These are phyloP conservation scores for Chrysoporthe cubensis DNA, from an alignment of 2,329 filamentous ascomycete genomes.

Conservation along the genomic window DNA sequence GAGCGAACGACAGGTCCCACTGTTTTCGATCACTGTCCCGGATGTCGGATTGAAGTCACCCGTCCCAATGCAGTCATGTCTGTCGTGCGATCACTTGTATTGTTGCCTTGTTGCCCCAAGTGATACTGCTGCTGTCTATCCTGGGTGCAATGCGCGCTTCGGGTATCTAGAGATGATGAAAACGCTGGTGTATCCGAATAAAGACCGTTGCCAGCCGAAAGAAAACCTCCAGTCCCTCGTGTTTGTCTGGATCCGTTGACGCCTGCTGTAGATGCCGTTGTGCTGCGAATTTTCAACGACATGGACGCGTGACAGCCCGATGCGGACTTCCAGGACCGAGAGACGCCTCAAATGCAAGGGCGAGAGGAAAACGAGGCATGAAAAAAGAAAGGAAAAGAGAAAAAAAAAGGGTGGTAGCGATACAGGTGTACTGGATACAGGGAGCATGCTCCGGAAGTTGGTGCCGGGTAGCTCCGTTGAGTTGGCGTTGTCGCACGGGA, in stretches of 20 bases:
- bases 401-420: neutral
- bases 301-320: neutral
- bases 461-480: neutral
- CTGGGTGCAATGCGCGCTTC: conserved; percentile 20
- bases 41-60: neutral
- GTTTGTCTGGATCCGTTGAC: conserved; percentile 5
- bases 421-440: neutral
- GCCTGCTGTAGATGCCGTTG: conserved; percentile 5
- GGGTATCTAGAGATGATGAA: conserved; percentile 23
- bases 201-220: conserved; percentile 1
- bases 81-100: conserved; percentile 5
- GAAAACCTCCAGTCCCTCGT: neutral
- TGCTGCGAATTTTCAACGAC: too few species aligned
- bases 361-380: neutral
- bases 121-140: conserved; percentile 20
- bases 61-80: conserved; percentile 1
- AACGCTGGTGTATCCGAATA: neutral
- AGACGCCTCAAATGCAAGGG: conserved; percentile 2
- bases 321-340: neutral
- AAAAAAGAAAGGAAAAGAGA: neutral
- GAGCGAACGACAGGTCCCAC: too few species aligned
- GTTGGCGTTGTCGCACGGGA: neutral
- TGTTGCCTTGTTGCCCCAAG: conserved; percentile 8
- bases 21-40: neutral
- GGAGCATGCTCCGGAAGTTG: neutral